These are phyloP conservation scores for Dryas integrifolia DNA, from an alignment of 331 rosid genomes.

Conservation along the genomic window DNA sequence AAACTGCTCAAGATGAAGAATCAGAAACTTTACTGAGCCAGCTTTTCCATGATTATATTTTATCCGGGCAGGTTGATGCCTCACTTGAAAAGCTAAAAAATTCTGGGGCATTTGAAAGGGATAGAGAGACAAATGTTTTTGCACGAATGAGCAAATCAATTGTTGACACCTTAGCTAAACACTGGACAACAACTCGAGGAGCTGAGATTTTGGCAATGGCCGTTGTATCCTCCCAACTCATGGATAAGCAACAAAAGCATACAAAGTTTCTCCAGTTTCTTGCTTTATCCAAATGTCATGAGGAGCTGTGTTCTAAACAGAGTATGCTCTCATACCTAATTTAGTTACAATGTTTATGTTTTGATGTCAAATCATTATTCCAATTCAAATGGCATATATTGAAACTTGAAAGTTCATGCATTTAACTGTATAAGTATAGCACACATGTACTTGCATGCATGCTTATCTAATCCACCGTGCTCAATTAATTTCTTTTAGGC, in stretches of 20 bases:
- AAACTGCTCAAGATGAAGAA: conserved; percentile 84
- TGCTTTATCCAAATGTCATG: conserved; percentile 90
- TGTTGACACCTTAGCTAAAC: conserved; percentile 90
- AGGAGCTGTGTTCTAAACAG: conserved; percentile 92
- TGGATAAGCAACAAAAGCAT: conserved; percentile 87
- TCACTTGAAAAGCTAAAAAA: conserved; percentile 69
- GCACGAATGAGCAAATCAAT: conserved; percentile 88
- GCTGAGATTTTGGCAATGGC: conserved; percentile 97
- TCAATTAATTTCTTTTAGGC: not conserved
- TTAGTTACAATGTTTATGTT: conserved; percentile 1
- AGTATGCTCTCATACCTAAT: conserved; percentile 46
- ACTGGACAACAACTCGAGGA: conserved; percentile 97
- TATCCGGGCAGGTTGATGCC: conserved; percentile 73
- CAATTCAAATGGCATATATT: not conserved
- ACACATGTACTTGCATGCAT: not conserved
- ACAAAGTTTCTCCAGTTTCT: conserved; percentile 86
- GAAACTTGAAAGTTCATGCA: not conserved
- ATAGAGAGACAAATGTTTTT: conserved; percentile 84
- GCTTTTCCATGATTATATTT: conserved; percentile 71
- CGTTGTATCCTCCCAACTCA: conserved; percentile 73
- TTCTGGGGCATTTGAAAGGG: conserved; percentile 88
- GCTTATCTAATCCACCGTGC: not conserved
- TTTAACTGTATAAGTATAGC: not conserved
- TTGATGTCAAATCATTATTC: not conserved
- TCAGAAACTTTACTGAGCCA: conserved; percentile 80